A percentile compares a stretch with the other conserved stretches of the same genome.
Conservation (phyloP, 2,329 filamentous ascomycete genomes). For the Fusarium continuum region DNA sequence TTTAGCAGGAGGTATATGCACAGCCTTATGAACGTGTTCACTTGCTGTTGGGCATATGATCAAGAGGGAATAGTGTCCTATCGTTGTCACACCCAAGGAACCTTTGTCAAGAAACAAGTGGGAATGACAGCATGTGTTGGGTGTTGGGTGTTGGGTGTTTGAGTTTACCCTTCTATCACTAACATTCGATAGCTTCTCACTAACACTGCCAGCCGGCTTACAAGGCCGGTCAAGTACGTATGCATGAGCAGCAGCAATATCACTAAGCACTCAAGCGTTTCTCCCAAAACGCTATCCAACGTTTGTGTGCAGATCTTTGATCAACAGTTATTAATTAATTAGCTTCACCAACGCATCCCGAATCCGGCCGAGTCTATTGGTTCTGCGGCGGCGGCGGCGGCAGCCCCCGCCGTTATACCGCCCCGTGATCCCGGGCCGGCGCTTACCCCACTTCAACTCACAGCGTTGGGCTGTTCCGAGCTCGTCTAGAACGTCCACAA, state of each 20-base stretch:
- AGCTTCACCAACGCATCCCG: neutral
- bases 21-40: too few species aligned
- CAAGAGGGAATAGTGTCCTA: neutral
- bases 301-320: neutral
- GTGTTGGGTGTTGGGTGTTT: neutral
- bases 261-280: neutral
- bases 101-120: neutral
- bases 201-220: neutral
- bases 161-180: slow-evolving; percentile 12
- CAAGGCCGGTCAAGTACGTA: neutral
- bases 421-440: slow-evolving; percentile 4
- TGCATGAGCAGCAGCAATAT: too few species aligned
- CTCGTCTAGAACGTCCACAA: slow-evolving; percentile 1
- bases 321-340: neutral
- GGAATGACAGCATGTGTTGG: neutral
- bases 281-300: neutral
- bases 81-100: neutral
- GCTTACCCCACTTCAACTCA: slow-evolving; percentile 4
- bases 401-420: slow-evolving; percentile 26
- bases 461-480: neutral
- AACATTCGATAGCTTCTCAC: slow-evolving; percentile 7
- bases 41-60: neutral
- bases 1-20: too few species aligned
- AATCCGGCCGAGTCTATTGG: slow-evolving; percentile 2
- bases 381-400: neutral